Conservation (phyloP, 2,329 filamentous ascomycete species). For the Microsporum audouinii region DNA sequence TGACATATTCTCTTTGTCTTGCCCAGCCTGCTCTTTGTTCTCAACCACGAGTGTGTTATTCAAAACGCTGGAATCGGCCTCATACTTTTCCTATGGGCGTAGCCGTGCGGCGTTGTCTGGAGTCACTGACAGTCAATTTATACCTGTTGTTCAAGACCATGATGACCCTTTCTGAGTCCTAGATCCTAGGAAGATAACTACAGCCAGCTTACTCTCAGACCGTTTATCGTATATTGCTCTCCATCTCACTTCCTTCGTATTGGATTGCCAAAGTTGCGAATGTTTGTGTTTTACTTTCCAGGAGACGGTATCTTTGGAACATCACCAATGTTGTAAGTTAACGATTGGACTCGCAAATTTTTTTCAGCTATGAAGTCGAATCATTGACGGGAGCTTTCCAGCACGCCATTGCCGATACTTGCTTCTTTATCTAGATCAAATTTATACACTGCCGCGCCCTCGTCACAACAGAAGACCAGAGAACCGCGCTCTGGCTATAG, state of each 20-base stretch:
- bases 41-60: neutral
- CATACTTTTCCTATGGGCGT: neutral
- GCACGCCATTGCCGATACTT: neutral
- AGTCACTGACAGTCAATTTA: neutral
- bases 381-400: neutral
- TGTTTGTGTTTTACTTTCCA: neutral
- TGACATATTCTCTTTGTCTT: neutral
- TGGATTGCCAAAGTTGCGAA: neutral
- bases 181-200: neutral
- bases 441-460: neutral
- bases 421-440: neutral
- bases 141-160: neutral
- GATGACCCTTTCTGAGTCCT: neutral
- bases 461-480: neutral
- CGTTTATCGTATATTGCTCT: neutral
- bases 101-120: neutral
- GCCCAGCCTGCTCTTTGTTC: neutral
- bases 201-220: neutral
- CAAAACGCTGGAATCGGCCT: neutral
- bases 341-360: neutral
- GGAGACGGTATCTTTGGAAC: neutral
- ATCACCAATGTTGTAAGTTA: constrained; percentile 1
- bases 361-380: neutral
- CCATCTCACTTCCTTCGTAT: neutral
- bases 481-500: neutral